Percentiles rank a stretch among this genome's conserved stretches.
phyloP scores from a whole-genome alignment of 345 rosid species.

The Boechera stricta region DNA sequence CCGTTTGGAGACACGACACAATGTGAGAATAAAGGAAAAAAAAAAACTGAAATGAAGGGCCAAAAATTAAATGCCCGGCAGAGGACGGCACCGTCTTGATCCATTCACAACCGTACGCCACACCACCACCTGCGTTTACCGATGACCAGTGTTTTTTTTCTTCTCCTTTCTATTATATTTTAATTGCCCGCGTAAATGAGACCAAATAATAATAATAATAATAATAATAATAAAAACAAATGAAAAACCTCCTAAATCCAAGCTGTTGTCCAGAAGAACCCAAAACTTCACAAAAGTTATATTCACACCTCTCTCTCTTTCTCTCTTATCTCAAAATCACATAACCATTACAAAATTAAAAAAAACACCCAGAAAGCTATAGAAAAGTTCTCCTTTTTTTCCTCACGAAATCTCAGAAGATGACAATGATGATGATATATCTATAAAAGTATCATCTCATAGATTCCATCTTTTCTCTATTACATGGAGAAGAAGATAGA shows the following conservation, averaged over 20 bases:
- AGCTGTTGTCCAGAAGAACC: constrained; percentile 73
- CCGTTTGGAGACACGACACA: constrained; percentile 40
- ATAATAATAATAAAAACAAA: constrained; percentile 24
- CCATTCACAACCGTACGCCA: constrained; percentile 44
- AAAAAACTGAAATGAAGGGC: constrained; percentile 16
- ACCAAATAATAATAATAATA: background rate
- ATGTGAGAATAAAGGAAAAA: constrained; percentile 19
- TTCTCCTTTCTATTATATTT: constrained; percentile 16
- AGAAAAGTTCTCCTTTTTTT: constrained; percentile 36
- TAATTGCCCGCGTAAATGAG: constrained; percentile 43
- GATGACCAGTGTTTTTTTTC: constrained; percentile 47
- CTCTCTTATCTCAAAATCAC: constrained; percentile 33
- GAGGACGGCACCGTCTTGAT: constrained; percentile 53
- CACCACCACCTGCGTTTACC: constrained; percentile 63
- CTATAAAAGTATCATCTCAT: constrained; percentile 40
- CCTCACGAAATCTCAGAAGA: constrained; percentile 37
- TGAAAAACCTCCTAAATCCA: constrained; percentile 62
- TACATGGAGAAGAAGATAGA: constrained; percentile 36
- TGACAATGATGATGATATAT: constrained; percentile 34
- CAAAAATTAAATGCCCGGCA: constrained; percentile 56
- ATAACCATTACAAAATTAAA: constrained; percentile 37
- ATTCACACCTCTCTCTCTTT: constrained; percentile 53
- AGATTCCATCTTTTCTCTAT: constrained; percentile 28
- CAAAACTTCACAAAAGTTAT: constrained; percentile 44
- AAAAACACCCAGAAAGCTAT: constrained; percentile 40